Percentiles rank a stretch among this genome's conserved stretches.
These are phyloP conservation scores for Pezicula rhizophila DNA, from an alignment of 2,329 filamentous ascomycete genomes.

Conservation along the genomic window DNA sequence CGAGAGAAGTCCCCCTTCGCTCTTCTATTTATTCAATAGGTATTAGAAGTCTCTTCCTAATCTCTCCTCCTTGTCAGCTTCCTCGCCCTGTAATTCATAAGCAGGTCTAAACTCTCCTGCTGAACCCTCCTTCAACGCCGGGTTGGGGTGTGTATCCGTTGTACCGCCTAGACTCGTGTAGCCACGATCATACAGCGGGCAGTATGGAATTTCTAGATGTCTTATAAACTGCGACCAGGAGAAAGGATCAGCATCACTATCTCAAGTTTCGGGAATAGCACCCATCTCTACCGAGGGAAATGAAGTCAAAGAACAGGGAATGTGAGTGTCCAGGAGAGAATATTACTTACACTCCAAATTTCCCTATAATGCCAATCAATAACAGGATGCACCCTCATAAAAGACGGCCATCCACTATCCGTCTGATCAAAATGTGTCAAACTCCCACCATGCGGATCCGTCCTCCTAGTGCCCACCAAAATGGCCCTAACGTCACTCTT, in stretches of 20 bases:
- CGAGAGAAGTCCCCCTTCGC: no score
- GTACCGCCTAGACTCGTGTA: slow-evolving; percentile 92
- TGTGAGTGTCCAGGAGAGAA: neutral
- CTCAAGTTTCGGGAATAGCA: neutral
- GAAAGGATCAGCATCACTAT: slow-evolving; percentile 7
- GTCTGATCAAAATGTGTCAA: slow-evolving; percentile 82
- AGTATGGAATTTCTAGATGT: slow-evolving; percentile 76
- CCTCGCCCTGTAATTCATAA: slow-evolving; percentile 68
- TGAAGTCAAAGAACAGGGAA: neutral
- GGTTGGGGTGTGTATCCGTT: slow-evolving; percentile 85
- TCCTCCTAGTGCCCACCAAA: slow-evolving; percentile 81
- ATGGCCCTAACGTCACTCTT: slow-evolving; percentile 65
- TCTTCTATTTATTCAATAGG: no score
- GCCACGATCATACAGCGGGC: slow-evolving; percentile 77
- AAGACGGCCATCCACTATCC: slow-evolving; percentile 82
- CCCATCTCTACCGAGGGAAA: neutral
- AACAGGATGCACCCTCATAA: slow-evolving; percentile 90
- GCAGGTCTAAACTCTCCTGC: slow-evolving; percentile 57
- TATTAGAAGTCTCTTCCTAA: slow-evolving; percentile 59
- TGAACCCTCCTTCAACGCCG: slow-evolving; percentile 49
- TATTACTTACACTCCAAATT: slow-evolving; percentile 75
- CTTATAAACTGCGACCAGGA: slow-evolving; percentile 61
- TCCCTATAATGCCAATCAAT: slow-evolving; percentile 97
- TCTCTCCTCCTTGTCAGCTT: slow-evolving; percentile 62
- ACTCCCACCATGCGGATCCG: slow-evolving; percentile 80